A percentile compares a stretch with the other conserved stretches of the same genome.
phyloP scores from a whole-genome alignment of 2,329 filamentous ascomycete genomes.

The Penicillium sp. region DNA sequence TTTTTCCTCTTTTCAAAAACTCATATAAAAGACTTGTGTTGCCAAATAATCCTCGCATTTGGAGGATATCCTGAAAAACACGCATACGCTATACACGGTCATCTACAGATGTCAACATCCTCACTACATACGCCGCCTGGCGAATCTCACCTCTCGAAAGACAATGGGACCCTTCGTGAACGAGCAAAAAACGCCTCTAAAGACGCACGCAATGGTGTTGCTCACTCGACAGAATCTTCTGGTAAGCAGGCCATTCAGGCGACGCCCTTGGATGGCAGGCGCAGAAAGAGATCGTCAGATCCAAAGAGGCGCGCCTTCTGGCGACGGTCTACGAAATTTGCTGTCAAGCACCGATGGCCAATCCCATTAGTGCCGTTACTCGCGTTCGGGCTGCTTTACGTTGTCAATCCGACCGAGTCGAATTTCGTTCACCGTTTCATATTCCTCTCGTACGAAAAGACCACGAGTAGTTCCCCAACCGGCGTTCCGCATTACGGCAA shows the following conservation, averaged over 20 bases:
- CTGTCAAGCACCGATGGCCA: constrained; percentile 7
- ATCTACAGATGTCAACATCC: too few species aligned
- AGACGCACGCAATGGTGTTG: background rate
- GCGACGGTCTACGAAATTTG: background rate
- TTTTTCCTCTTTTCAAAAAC: too few species aligned
- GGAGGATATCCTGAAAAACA: too few species aligned
- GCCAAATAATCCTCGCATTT: too few species aligned
- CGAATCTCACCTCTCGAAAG: background rate
- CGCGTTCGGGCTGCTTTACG: background rate
- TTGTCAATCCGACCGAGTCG: background rate
- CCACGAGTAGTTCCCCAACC: background rate
- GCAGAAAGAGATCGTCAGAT: background rate
- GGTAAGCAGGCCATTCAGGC: background rate
- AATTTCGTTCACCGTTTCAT: constrained; percentile 1
- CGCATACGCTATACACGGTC: too few species aligned
- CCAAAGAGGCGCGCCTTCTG: background rate
- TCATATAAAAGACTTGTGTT: too few species aligned
- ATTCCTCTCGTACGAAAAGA: constrained; percentile 5
- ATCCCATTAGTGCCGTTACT: constrained; percentile 2
- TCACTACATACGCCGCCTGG: too few species aligned
- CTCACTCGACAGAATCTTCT: too few species aligned
- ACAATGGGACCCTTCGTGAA: background rate
- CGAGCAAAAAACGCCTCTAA: background rate
- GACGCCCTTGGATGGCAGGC: background rate
- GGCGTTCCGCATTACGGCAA: constrained; percentile 4